Evolutionary conservation across 2,329 filamentous ascomycete species (phyloP).

Genomic region (Arachnomyces sp.): DNA sequence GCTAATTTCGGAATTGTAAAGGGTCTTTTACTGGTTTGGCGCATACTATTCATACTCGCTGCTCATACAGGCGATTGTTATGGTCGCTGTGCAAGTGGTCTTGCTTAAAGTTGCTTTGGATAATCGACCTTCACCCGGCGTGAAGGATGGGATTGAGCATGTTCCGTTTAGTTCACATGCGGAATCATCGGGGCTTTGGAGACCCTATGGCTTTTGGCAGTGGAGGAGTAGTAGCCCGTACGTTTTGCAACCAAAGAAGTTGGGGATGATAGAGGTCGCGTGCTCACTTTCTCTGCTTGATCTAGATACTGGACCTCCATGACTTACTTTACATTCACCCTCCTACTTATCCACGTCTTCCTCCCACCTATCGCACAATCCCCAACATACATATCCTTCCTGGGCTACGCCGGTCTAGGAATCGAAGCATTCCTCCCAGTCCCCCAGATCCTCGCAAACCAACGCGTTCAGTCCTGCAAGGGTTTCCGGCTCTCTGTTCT

Average conservation of each 20-base stretch:
- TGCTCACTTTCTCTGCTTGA: constrained; percentile 1
- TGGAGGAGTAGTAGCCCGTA: constrained; percentile 49
- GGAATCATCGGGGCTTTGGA: constrained; percentile 23
- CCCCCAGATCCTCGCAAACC: constrained; percentile 41
- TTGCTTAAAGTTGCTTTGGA: constrained; percentile 54
- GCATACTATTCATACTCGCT: constrained; percentile 52
- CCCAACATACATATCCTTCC: constrained; percentile 33
- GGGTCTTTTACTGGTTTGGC: constrained; percentile 59
- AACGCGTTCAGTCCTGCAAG: constrained; percentile 39
- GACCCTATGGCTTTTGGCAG: constrained; percentile 57
- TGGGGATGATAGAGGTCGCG: constrained; percentile 9
- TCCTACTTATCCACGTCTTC: constrained; percentile 47
- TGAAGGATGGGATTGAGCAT: constrained; percentile 33
- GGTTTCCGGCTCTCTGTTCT: constrained; percentile 42
- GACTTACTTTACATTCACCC: constrained; percentile 41
- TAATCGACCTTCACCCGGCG: constrained; percentile 41
- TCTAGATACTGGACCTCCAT: constrained; percentile 51
- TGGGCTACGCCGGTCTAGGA: constrained; percentile 39
- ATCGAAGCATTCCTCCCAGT: constrained; percentile 41
- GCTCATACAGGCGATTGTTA: constrained; percentile 52
- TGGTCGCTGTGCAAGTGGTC: constrained; percentile 50
- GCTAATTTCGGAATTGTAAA: constrained; percentile 20
- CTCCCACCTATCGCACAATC: constrained; percentile 40
- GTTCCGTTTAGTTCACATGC: constrained; percentile 31
- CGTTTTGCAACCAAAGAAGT: constrained; percentile 15